Percentiles rank a stretch among this genome's conserved stretches.
phyloP scores from a whole-genome alignment of 306 rosid genomes.

The Cajanus cajan region DNA sequence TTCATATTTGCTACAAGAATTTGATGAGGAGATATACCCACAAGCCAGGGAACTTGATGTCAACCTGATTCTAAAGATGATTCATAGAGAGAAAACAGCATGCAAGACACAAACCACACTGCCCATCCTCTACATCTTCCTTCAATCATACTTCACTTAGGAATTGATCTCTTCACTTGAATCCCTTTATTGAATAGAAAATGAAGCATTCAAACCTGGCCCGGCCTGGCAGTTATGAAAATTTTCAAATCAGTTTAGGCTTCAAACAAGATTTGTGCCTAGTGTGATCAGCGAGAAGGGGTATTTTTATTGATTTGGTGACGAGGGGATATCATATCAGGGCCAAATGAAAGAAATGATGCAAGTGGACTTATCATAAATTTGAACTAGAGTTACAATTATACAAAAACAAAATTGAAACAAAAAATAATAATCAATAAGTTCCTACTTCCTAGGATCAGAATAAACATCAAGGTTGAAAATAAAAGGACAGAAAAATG shows the following conservation, averaged over 20 bases:
- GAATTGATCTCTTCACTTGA: constrained; percentile 26
- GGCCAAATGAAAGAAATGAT: neutral
- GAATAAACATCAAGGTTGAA: neutral
- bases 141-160: constrained; percentile 32
- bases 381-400: neutral
- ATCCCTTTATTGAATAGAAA: constrained; percentile 26
- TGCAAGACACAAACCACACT: constrained; percentile 26
- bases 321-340: neutral
- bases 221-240: constrained; percentile 29
- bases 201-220: constrained; percentile 49
- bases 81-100: constrained; percentile 26
- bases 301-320: neutral
- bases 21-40: constrained; percentile 5
- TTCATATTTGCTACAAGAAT: constrained; percentile 46
- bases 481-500: neutral
- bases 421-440: neutral
- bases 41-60: constrained; percentile 13
- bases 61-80: constrained; percentile 54
- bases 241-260: constrained; percentile 35
- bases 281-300: neutral
- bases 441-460: neutral
- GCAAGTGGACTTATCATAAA: neutral
- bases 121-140: constrained; percentile 25
- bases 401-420: neutral
- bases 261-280: neutral